Evolutionary conservation across 768 basidiomycete species (phyloP), one percentile per base, ranked within the genome.

Genomic region (Lepiota venenata): DNA sequence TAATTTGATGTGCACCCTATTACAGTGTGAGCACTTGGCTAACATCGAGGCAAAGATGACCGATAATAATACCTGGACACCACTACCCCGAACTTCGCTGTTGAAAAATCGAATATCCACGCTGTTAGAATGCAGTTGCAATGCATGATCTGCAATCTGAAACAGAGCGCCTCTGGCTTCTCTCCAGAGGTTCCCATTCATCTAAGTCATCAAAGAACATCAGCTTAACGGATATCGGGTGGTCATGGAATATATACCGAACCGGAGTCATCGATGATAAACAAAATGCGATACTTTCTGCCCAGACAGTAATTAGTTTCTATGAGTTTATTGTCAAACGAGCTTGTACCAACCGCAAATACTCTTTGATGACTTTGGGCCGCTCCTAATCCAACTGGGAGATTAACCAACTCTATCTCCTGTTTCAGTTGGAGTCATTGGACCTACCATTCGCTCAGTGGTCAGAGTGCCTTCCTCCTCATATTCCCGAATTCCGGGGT

Each of bases 201-300:
- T 65, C 67, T 64, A 62, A 11, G 32, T 32, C 0, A 12, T 8
- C 22, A 6, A 14, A 36, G 11, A 18, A 2, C 18, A 44, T 3
- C 2, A 15, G 16, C 18, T 36, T 25, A 21, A 16, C 39, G 18
- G 25, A 18, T 22, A 44, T 43, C 29, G 16, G 21, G 8, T 35
- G 15, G 12, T 6, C 10, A 11, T 6, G 42, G 16, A 35, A 35
- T 15, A 63, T 59, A 2, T 55, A 69, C 68, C 4, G 66, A 69
- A 36, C 62, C 59, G n/a, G 68, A 69, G 53, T 69, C 68, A 49
- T 69, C 66, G n/a, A 69, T 57, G 22, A 67, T 49, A 51, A 69
- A 66, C 25, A 63, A 47, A 22, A 69, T 61, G 20, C 63, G 61
- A 50, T 64, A 69, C 21, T 66, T 58, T 16, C 68, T 67, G 40